Percentiles rank a stretch among this genome's conserved stretches.
Evolutionary conservation across 78 protist species (phyloP).

Genomic region (Salpingoeca rosetta): DNA sequence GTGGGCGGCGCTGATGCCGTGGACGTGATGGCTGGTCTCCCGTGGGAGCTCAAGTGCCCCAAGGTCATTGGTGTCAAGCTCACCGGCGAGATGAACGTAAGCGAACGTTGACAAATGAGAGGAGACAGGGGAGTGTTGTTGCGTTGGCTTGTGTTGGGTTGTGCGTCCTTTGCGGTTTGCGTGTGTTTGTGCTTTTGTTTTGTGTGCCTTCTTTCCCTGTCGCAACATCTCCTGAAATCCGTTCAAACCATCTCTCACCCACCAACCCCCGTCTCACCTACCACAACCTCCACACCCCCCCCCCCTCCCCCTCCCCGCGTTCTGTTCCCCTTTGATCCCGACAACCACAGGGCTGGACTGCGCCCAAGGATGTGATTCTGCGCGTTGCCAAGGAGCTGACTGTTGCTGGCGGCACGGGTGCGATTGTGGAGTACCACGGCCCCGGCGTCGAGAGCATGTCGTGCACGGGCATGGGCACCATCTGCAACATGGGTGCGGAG

Average conservation of each 20-base stretch:
- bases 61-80: slow-evolving; percentile 89
- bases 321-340: background rate
- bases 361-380: slow-evolving; percentile 88
- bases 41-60: slow-evolving; percentile 91
- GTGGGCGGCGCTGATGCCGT: slow-evolving; percentile 96
- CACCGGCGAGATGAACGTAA: slow-evolving; percentile 64
- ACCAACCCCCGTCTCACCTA: background rate
- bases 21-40: slow-evolving; percentile 82
- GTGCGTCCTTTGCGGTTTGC: too few relatives aligned
- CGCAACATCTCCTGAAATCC: too few relatives aligned
- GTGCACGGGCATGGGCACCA: slow-evolving; percentile 89
- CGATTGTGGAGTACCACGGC: slow-evolving; percentile 83
- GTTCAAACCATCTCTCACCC: too few relatives aligned
- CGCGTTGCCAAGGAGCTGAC: slow-evolving; percentile 80
- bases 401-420: slow-evolving; percentile 84
- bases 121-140: too few relatives aligned
- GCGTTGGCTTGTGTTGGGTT: too few relatives aligned
- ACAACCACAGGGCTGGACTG: slow-evolving; percentile 74
- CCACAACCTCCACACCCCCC: too few relatives aligned
- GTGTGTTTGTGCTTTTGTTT: too few relatives aligned
- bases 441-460: slow-evolving; percentile 76
- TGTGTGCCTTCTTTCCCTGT: too few relatives aligned
- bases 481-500: slow-evolving; percentile 96
- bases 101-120: background rate
- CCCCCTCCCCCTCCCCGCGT: background rate